These are phyloP conservation scores for Aspergillus melleus DNA, from an alignment of 2,329 filamentous ascomycete species.

Conservation along the genomic window DNA sequence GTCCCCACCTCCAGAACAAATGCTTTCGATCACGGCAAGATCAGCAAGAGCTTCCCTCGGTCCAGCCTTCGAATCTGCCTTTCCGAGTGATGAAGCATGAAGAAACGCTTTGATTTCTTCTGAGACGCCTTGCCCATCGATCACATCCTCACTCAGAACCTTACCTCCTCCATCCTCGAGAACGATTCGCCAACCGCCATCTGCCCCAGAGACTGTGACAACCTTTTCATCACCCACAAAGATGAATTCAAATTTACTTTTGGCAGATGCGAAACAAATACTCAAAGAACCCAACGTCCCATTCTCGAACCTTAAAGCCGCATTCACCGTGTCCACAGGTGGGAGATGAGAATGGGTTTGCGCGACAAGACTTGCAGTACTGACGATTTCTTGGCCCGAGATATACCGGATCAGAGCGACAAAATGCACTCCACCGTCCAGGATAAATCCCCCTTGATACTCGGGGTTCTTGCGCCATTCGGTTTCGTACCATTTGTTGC, in stretches of 20 bases:
- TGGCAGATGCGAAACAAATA: neutral
- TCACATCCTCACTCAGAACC: neutral
- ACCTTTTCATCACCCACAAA: neutral
- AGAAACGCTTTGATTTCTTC: neutral
- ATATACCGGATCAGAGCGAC: conserved; percentile 50
- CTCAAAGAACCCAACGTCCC: neutral
- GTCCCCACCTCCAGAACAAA: neutral
- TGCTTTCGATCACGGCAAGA: neutral
- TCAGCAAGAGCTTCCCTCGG: neutral
- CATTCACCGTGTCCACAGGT: conserved; percentile 3
- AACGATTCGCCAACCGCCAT: neutral
- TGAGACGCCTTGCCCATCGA: neutral
- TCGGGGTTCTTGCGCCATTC: conserved; percentile 67
- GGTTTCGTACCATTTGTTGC: conserved; percentile 35
- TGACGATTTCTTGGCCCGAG: neutral
- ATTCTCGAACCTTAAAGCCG: neutral
- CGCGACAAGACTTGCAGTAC: neutral
- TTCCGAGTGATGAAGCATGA: neutral
- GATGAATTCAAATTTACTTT: neutral
- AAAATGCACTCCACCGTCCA: conserved; percentile 75
- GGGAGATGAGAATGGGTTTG: neutral
- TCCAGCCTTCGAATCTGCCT: neutral
- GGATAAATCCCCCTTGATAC: conserved; percentile 74
- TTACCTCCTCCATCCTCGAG: neutral
- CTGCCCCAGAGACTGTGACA: neutral